phyloP scores from a whole-genome alignment of 495 filamentous ascomycete species.

The Penicillium pancosmium region DNA sequence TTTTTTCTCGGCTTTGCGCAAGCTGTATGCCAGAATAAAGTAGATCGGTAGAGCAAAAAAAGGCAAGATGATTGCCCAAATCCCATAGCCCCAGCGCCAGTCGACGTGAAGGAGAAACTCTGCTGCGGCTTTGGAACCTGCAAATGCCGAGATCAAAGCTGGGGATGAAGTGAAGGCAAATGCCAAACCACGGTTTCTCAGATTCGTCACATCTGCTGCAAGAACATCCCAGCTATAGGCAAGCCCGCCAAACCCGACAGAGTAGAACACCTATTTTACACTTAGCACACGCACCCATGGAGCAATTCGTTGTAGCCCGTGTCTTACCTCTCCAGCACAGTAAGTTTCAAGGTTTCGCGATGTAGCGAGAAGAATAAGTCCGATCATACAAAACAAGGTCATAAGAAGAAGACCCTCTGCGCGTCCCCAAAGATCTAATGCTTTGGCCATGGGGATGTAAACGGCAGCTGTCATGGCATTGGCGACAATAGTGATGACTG shows the following conservation, averaged over 20 bases:
- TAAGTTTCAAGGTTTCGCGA: conserved; percentile 47
- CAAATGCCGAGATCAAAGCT: conserved; percentile 38
- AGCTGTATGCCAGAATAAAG: conserved; percentile 25
- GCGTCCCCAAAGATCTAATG: conserved; percentile 66
- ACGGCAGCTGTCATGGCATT: conserved; percentile 34
- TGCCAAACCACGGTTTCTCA: conserved; percentile 59
- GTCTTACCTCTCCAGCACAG: conserved; percentile 45
- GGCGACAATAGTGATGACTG: conserved; percentile 56
- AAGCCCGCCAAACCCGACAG: conserved; percentile 52
- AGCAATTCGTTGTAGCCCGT: background rate
- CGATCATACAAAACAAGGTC: conserved; percentile 33
- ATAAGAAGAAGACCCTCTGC: conserved; percentile 53
- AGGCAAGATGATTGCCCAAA: conserved; percentile 57
- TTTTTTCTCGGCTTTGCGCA: conserved; percentile 48
- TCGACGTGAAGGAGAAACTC: conserved; percentile 44
- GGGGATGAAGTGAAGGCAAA: conserved; percentile 60
- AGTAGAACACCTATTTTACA: conserved; percentile 38
- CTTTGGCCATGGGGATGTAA: conserved; percentile 62
- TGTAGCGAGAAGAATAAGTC: conserved; percentile 47
- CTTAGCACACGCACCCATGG: background rate
- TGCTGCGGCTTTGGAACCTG: conserved; percentile 21
- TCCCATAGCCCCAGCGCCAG: conserved; percentile 63
- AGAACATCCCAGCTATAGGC: conserved; percentile 54
- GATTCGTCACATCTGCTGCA: conserved; percentile 57
- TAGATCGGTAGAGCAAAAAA: conserved; percentile 49